A percentile compares a stretch with the other conserved stretches of the same genome.
Conservation (phyloP, 2,329 filamentous ascomycete species). For the Cryoendolithus antarcticus region DNA sequence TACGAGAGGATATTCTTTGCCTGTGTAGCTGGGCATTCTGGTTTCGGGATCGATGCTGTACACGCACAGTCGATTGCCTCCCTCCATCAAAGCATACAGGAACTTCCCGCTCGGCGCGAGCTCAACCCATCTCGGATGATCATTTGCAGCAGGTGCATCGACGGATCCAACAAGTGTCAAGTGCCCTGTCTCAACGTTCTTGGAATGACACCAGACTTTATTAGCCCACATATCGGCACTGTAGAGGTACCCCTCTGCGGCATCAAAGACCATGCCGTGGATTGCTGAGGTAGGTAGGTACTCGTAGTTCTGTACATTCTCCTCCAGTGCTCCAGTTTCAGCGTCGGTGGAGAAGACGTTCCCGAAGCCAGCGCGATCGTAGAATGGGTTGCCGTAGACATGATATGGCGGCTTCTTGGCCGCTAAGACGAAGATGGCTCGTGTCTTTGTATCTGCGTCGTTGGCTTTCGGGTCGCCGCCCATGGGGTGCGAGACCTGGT, state of each 20-base stretch:
- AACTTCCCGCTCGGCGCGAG: conserved; percentile 67
- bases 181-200: conserved; percentile 43
- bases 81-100: conserved; percentile 80
- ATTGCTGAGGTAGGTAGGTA: conserved; percentile 60
- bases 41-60: conserved; percentile 66
- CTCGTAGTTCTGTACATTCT: conserved; percentile 60
- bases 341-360: conserved; percentile 57
- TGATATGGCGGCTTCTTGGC: conserved; percentile 64
- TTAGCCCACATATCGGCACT: conserved; percentile 67
- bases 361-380: conserved; percentile 69
- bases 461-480: conserved; percentile 59
- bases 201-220: conserved; percentile 65
- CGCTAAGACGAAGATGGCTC: conserved; percentile 79
- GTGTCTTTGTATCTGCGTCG: conserved; percentile 62
- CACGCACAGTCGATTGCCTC: conserved; percentile 71
- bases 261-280: conserved; percentile 73
- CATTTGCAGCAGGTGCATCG: conserved; percentile 55
- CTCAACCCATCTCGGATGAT: conserved; percentile 82
- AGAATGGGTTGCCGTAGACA: conserved; percentile 86
- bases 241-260: conserved; percentile 62
- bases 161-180: conserved; percentile 60
- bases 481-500: conserved; percentile 63
- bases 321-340: conserved; percentile 42
- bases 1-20: conserved; percentile 64
- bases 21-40: conserved; percentile 66